Base-by-base conservation (phyloP, 1,139 yeast genomes). In the Debaryomyces robertsiae region DNA sequence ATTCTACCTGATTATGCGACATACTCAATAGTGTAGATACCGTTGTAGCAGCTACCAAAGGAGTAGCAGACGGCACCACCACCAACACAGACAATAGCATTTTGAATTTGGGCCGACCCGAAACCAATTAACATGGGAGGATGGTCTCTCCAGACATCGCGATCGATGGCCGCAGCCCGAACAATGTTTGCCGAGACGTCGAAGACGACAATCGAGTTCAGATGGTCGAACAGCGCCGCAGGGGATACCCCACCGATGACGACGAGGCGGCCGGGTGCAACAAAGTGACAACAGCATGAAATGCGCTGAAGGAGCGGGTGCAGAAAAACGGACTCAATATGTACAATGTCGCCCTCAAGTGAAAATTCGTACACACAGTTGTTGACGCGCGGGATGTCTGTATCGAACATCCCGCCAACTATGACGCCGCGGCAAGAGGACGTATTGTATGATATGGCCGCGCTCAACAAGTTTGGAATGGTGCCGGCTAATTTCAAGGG, bases 31-130 rank as follows among this genome's bases (percentile, higher is more conserved):
- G 15, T 24, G 28, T 31, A 40, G 9, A 27, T 29, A 9, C 32
- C 45, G 49, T 81, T 84, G 74, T 83, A 83, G 34, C 73, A 77
- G 22, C 89, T 79, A 0, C 95, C 95, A 64, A 86, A 87, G 1
- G 93, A 85, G 54, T 84, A 87, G 57, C 95, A 87, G 1, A 86
- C 89, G 0, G 85, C 91, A 2, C 95, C 95, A 4, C 95, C 95
- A 4, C 86, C 87, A 29, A 80, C 50, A 3, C 80, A 52, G 2
- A 61, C 36, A 6, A 69, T 30, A n/a, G 49, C 48, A 3, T 50
- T 48, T 1, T 49, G 43, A 10, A 47, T 35, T 9, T 51, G 49
- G 2, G 67, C 61, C 30, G 79, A 40, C 24, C 73, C 77, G 50
- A 77, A 78, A 0, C 93, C 93, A n/a, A 81, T 73, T 19, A 84